Conservation (phyloP, 257 asterid species). For the Paulownia fortunei region DNA sequence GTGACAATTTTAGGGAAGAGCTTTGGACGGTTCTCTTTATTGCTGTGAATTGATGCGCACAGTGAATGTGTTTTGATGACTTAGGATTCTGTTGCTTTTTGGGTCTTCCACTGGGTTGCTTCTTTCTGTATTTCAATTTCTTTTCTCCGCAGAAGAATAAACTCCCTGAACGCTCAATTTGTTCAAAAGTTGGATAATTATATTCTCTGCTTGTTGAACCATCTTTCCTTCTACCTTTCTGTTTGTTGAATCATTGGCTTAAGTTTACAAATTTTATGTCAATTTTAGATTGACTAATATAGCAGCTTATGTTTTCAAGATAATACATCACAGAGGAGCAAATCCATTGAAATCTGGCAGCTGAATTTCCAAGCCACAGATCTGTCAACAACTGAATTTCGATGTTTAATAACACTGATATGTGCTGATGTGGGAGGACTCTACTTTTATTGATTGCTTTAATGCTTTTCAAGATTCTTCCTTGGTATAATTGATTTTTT, state of each 20-base stretch:
- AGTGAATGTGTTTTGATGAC: neutral
- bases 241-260: neutral
- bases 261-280: neutral
- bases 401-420: neutral
- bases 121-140: neutral
- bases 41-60: neutral
- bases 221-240: neutral
- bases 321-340: neutral
- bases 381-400: neutral
- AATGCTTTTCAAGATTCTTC: neutral
- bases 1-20: neutral
- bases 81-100: neutral
- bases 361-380: neutral
- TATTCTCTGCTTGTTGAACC: neutral
- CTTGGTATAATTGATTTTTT: neutral
- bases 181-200: constrained; percentile 6
- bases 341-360: constrained; percentile 4
- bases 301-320: neutral
- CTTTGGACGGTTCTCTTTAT: neutral
- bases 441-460: constrained; percentile 5
- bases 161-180: neutral
- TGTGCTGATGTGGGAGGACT: neutral
- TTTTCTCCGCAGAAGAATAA: neutral
- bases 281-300: neutral
- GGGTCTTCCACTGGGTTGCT: constrained; percentile 3